Base-by-base conservation (phyloP, 768 basidiomycete genomes). In the Naganishia vaughanmartiniae region DNA sequence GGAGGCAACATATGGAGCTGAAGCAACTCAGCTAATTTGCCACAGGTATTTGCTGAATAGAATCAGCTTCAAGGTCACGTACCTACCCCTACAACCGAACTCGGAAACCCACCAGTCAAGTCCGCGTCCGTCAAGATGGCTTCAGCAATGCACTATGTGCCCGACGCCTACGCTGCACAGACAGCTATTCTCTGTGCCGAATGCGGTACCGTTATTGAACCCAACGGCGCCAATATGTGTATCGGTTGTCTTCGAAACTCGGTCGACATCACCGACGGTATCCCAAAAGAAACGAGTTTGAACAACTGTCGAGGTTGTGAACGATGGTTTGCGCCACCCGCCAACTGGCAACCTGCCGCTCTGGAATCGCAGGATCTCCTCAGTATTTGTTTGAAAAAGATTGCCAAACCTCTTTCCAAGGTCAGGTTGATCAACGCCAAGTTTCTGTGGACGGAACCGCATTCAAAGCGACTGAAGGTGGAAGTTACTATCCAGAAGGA, bases 361-460 rank as follows among this genome's bases (percentile, higher is more conserved):
- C 91, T 90, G 0, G 96, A 99, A 84, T 95, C 92, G 0, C 84
- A 95, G 65, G 94, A 98, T 78, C 85, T 99, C 30, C 86, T 99
- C 36, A 76, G 80, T 81, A 89, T 98, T 69, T 98, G 96, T 81
- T 83, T 99, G 70, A 92, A 91, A 80, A 95, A 94, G 81, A 87
- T 98, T 58, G 73, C 78, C 11, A 67, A 77, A 72, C 79, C 79
- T 2, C 84, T 98, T 28, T 89, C 88, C 76, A 94, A 92, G 84
- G 93, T 98, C 31, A 90, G 95, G 58, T 83, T 99, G 53, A 94
- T 96, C n/a, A 95, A 98, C 73, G 96, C 96, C 1, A 91, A 93
- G 73, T 98, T 98, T 81, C 92, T 98, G 77, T 99, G 96, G 96
- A 99, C 96, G 26, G 96, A 99, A 78, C 96, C 96, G 2, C 95